Conservation (phyloP, 2,329 filamentous ascomycete genomes). For the Pseudocercospora eumusae region DNA sequence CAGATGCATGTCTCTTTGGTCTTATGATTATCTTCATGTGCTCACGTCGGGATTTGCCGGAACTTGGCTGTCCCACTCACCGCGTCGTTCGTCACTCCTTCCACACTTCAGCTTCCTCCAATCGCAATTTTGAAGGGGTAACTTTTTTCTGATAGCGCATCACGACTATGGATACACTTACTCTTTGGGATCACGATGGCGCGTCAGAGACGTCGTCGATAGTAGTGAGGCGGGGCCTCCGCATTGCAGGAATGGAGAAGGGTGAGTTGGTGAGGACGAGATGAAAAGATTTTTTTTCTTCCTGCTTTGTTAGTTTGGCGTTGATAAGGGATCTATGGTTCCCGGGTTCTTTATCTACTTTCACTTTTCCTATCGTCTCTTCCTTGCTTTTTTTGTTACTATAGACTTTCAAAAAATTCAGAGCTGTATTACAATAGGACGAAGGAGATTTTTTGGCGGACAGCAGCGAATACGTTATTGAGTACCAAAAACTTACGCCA, state of each 20-base stretch:
- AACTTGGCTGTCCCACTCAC: not conserved
- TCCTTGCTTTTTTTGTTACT: not conserved
- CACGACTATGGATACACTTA: slow-evolving; percentile 19
- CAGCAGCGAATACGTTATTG: not conserved
- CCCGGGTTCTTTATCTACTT: slow-evolving; percentile 6
- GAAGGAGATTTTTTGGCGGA: not conserved
- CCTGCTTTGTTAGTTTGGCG: slow-evolving; percentile 16
- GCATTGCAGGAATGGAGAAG: slow-evolving; percentile 10
- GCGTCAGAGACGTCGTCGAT: slow-evolving; percentile 8
- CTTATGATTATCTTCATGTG: slow-evolving; percentile 8
- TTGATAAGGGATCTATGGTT: slow-evolving; percentile 19
- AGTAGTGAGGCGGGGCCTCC: slow-evolving; percentile 1
- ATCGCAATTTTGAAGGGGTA: slow-evolving; percentile 24
- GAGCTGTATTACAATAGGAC: not conserved
- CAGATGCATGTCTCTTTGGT: not conserved
- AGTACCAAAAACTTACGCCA: too few species aligned
- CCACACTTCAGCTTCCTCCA: slow-evolving; percentile 2
- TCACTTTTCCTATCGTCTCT: too few species aligned
- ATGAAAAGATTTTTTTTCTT: slow-evolving; percentile 24
- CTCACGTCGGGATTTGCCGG: not conserved
- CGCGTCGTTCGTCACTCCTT: slow-evolving; percentile 3
- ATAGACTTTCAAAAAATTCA: not conserved
- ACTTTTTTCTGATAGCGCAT: slow-evolving; percentile 19
- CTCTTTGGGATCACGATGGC: slow-evolving; percentile 23
- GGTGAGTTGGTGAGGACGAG: slow-evolving; percentile 17